Base-by-base conservation (phyloP, 768 basidiomycete genomes). In the Amanita exitialis region DNA sequence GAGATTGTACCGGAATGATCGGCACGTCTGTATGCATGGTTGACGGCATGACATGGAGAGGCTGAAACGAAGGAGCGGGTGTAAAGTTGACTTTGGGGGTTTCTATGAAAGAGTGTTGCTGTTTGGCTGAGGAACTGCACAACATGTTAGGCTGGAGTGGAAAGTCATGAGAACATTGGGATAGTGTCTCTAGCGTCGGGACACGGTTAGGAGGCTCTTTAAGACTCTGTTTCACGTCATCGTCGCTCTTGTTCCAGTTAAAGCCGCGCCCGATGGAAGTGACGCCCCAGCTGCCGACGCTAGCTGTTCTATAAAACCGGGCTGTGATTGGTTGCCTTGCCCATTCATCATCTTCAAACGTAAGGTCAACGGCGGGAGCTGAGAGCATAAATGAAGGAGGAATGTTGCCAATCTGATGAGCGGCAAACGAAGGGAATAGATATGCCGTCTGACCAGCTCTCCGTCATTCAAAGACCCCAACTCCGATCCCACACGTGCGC, bases 191-290 rank as follows among this genome's bases (percentile, higher is more conserved):
- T 50, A 58, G 46, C 42, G 52, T 60, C 54, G 55, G 51, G 18
- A 18, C 34, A 25, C 20, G 27, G 44, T 43, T 59, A 49, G 56
- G 47, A 7, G 57, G 53, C 15, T 43, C 50, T 50, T 48, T 56
- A 39, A 32, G 54, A 52, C 39, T 54, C 53, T 43, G 42, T 47
- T 23, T 60, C 53, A 38, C 52, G 21, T 63, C 62, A 32, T 71
- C 71, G 38, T 67, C 63, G 45, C 66, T 67, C 52, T 73, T 66
- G 50, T 73, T 74, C 85, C 88, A 90, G 64, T 86, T 73, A 61
- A 88, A 90, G 15, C 89, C 89, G 43, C 85, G 79, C 9, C 89
- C 89, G 43, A 90, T 83, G 34, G 79, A 87, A 16, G 89, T 90
- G 54, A 91, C 87, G 6, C 83, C 84, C 86, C 86, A 91, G 66